phyloP scores from a whole-genome alignment of 2,329 filamentous ascomycete genomes.

The Aspergillus alliaceus region DNA sequence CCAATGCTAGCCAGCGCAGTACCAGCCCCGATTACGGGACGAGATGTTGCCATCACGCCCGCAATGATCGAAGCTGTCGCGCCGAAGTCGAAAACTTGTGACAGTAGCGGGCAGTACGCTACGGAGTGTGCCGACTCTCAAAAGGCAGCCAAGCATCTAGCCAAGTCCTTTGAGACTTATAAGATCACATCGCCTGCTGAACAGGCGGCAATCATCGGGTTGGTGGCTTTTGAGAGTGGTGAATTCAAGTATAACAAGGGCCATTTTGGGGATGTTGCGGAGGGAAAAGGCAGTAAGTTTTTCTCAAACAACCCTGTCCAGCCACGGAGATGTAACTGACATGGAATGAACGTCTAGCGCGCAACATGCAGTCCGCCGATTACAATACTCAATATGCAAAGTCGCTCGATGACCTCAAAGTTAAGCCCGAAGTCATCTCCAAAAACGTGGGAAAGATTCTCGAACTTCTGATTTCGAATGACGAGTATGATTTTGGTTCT shows the following conservation, averaged over 20 bases:
- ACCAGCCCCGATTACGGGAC: constrained; percentile 5
- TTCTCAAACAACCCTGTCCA: background rate
- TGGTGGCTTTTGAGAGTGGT: constrained; percentile 70
- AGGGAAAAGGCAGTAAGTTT: constrained; percentile 17
- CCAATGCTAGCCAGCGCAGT: constrained; percentile 14
- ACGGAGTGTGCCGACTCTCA: constrained; percentile 67
- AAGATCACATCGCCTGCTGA: constrained; percentile 55
- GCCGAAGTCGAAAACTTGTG: constrained; percentile 58
- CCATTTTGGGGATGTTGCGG: constrained; percentile 12
- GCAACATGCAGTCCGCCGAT: constrained; percentile 62
- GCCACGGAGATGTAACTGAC: background rate
- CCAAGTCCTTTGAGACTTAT: constrained; percentile 59
- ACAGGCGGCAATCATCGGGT: constrained; percentile 68
- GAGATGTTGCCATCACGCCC: constrained; percentile 11
- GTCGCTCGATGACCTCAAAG: constrained; percentile 45
- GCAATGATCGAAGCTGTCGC: too few species aligned
- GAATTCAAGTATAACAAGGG: constrained; percentile 65
- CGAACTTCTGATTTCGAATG: constrained; percentile 49
- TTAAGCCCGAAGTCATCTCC: constrained; percentile 30
- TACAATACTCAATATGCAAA: constrained; percentile 58
- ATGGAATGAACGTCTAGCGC: constrained; percentile 36
- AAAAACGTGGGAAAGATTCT: constrained; percentile 48
- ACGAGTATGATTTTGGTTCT: constrained; percentile 56
- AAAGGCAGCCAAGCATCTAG: constrained; percentile 60
- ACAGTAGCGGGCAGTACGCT: constrained; percentile 41